Evolutionary conservation across 768 basidiomycete species (phyloP).

Genomic region (Phaeolepiota aurea): DNA sequence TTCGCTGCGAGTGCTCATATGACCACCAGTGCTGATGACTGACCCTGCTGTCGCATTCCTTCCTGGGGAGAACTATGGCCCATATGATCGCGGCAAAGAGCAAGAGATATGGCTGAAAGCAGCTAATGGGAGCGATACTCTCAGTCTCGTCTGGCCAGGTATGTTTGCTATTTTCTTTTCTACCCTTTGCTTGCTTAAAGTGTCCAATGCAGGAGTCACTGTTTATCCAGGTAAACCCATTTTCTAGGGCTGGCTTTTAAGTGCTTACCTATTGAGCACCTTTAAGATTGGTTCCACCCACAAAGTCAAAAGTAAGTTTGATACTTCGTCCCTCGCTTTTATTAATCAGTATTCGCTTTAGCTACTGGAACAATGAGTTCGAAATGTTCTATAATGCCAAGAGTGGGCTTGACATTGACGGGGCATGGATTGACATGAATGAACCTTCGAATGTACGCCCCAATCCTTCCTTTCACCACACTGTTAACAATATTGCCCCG

Average conservation of each 20-base stretch:
- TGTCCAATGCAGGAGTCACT: slow-evolving; percentile 33
- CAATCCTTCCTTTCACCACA: slow-evolving; percentile 1
- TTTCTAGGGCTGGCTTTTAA: background rate
- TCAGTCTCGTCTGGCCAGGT: slow-evolving; percentile 64
- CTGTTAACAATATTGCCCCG: background rate
- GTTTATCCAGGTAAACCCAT: slow-evolving; percentile 39
- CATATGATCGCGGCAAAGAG: slow-evolving; percentile 46
- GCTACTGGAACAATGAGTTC: slow-evolving; percentile 61
- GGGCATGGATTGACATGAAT: slow-evolving; percentile 74
- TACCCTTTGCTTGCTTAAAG: background rate
- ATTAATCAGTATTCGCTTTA: slow-evolving; percentile 10
- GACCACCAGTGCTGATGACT: slow-evolving; percentile 53
- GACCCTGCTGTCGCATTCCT: slow-evolving; percentile 59
- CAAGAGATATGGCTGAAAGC: slow-evolving; percentile 56
- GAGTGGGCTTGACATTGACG: slow-evolving; percentile 57
- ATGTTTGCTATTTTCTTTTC: slow-evolving; percentile 8
- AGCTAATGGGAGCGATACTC: slow-evolving; percentile 45
- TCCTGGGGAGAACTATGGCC: slow-evolving; percentile 36
- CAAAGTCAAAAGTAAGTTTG: slow-evolving; percentile 36
- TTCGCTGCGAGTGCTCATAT: background rate
- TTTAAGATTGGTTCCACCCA: slow-evolving; percentile 53
- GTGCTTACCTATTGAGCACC: background rate
- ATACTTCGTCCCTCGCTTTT: background rate
- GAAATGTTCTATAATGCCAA: slow-evolving; percentile 42
- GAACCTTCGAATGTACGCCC: slow-evolving; percentile 61